Conservation (phyloP, 2,329 filamentous ascomycete species). For the Ascosphaera acerosa region DNA sequence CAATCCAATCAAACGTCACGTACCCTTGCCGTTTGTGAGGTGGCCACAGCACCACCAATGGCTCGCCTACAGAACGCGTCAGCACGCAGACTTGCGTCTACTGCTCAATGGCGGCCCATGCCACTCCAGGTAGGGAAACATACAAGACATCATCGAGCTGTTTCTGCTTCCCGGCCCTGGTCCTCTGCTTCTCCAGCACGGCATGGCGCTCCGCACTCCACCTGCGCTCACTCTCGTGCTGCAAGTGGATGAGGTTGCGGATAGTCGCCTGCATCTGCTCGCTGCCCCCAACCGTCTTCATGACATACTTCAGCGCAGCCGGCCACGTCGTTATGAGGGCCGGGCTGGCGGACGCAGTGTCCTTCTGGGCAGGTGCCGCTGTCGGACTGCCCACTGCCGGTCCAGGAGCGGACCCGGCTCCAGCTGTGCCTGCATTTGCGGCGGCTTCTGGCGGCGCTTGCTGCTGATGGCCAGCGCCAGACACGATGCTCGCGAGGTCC, state of each 20-base stretch:
- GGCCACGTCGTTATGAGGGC: constrained; percentile 28
- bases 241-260: constrained; percentile 33
- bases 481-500: too few relatives aligned
- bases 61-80: constrained; percentile 14
- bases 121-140: constrained; percentile 5
- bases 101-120: too few relatives aligned
- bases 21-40: constrained; percentile 12
- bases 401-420: too few relatives aligned
- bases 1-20: constrained; percentile 4
- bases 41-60: constrained; percentile 18
- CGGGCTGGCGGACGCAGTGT: constrained; percentile 6
- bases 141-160: constrained; percentile 30
- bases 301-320: constrained; percentile 25
- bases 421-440: too few relatives aligned
- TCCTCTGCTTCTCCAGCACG: constrained; percentile 26
- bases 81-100: too few relatives aligned
- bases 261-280: constrained; percentile 22
- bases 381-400: too few relatives aligned
- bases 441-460: too few relatives aligned
- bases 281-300: constrained; percentile 22
- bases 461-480: too few relatives aligned
- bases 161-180: constrained; percentile 26
- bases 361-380: too few relatives aligned
- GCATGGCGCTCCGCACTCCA: constrained; percentile 31
- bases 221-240: constrained; percentile 35